These are phyloP conservation scores for Thelonectria blattea DNA, from an alignment of 2,329 filamentous ascomycete species.

Conservation along the genomic window DNA sequence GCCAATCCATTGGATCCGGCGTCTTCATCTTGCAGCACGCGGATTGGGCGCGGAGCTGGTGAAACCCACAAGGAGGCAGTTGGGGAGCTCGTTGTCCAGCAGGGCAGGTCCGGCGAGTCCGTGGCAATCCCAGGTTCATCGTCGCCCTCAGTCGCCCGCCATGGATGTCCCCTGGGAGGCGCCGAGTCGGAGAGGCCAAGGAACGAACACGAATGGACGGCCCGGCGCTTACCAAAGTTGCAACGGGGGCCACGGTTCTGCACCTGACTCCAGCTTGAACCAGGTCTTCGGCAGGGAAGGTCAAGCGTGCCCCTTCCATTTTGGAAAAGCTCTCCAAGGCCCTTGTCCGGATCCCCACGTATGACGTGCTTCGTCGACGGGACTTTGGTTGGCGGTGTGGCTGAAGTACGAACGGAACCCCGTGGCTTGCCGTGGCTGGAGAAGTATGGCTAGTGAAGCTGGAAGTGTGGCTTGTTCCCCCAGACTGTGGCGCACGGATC, in stretches of 20 bases:
- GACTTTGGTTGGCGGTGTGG: not conserved
- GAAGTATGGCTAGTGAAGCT: not conserved
- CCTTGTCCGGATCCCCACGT: not conserved
- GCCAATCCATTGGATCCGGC: constrained; percentile 10
- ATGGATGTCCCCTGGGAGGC: constrained; percentile 21
- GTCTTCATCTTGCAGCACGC: constrained; percentile 1
- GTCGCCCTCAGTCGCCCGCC: constrained; percentile 16
- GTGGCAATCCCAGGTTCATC: constrained; percentile 18
- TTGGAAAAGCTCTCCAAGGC: not conserved
- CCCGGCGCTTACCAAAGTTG: not conserved
- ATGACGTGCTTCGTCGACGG: constrained; percentile 5
- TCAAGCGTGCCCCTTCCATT: constrained; percentile 5
- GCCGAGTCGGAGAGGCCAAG: constrained; percentile 1
- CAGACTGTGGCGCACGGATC: constrained; percentile 3
- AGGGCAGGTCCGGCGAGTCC: constrained; percentile 30
- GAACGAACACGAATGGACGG: constrained; percentile 28
- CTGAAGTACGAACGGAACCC: not conserved
- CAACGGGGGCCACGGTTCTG: constrained; percentile 12
- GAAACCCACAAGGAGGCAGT: constrained; percentile 25
- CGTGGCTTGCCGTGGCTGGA: not conserved
- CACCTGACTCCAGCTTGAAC: constrained; percentile 8
- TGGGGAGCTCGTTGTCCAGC: constrained; percentile 16
- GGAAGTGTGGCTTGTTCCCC: not conserved
- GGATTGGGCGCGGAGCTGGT: constrained; percentile 21
- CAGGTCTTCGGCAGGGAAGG: too few relatives aligned